Conservation (phyloP, 768 basidiomycete species). For the Mycena haematopus region DNA sequence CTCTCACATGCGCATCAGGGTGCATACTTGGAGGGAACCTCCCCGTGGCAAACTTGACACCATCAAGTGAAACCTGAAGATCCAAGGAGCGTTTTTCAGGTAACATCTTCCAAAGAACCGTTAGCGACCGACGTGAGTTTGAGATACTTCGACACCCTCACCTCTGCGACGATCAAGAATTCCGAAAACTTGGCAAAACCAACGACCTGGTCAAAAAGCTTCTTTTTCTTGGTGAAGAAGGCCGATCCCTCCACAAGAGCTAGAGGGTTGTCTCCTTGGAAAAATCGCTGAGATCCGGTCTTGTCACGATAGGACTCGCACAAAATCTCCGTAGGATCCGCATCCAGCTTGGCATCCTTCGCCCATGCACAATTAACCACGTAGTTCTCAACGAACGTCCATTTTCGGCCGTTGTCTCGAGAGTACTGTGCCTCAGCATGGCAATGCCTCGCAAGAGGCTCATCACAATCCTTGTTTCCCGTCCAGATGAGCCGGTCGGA, state of each 20-base stretch:
- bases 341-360: slow-evolving; percentile 73
- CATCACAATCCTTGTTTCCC: slow-evolving; percentile 72
- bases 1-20: slow-evolving; percentile 84
- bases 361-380: slow-evolving; percentile 94
- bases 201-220: slow-evolving; percentile 85
- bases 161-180: slow-evolving; percentile 94
- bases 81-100: slow-evolving; percentile 66
- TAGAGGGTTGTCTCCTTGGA: slow-evolving; percentile 65
- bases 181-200: slow-evolving; percentile 98
- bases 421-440: slow-evolving; percentile 79
- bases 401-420: slow-evolving; percentile 75
- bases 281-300: slow-evolving; percentile 73
- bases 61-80: slow-evolving; percentile 93
- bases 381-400: slow-evolving; percentile 83
- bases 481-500: slow-evolving; percentile 91
- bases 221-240: slow-evolving; percentile 75
- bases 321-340: slow-evolving; percentile 88
- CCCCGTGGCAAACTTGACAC: slow-evolving; percentile 82
- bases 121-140: background rate
- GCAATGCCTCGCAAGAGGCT: slow-evolving; percentile 54
- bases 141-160: slow-evolving; percentile 42
- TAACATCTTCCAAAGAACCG: slow-evolving; percentile 48
- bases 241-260: slow-evolving; percentile 79
- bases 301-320: slow-evolving; percentile 91
- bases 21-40: slow-evolving; percentile 91